Evolutionary conservation across 352 stramenopile species (phyloP).

Genomic region (Pythium angustatum): DNA sequence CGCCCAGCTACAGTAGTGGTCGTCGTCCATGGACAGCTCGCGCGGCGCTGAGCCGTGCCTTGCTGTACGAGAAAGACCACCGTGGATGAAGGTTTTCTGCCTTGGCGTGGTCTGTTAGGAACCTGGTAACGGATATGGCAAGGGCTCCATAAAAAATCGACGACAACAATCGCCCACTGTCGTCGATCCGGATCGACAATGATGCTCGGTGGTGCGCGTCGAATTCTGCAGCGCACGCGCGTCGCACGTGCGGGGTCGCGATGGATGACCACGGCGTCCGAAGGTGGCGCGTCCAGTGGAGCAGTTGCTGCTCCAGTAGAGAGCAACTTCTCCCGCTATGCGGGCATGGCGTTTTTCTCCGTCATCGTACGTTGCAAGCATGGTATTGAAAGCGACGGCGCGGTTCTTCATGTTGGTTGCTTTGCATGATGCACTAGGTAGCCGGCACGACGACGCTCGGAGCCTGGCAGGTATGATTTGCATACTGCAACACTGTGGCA

Average conservation of each 20-base stretch:
- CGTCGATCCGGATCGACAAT: slow-evolving; percentile 3
- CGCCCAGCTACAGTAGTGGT: slow-evolving; percentile 78
- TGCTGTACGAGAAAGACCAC: not conserved
- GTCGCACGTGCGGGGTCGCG: slow-evolving; percentile 23
- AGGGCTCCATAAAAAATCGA: slow-evolving; percentile 15
- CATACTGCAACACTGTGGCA: not conserved
- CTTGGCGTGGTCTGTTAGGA: not conserved
- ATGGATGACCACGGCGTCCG: slow-evolving; percentile 34
- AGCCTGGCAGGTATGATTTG: slow-evolving; percentile 63
- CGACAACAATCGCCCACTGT: slow-evolving; percentile 19
- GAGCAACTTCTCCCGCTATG: slow-evolving; percentile 76
- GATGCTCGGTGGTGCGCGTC: slow-evolving; percentile 16
- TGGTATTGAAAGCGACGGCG: too few species aligned
- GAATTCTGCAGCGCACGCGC: slow-evolving; percentile 12
- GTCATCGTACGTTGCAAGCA: slow-evolving; percentile 47
- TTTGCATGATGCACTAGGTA: slow-evolving; percentile 42
- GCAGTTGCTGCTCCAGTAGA: slow-evolving; percentile 31
- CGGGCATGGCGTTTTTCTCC: slow-evolving; percentile 83
- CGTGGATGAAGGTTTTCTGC: not conserved
- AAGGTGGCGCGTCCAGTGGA: not conserved
- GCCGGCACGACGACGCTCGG: slow-evolving; percentile 76
- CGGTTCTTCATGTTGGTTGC: slow-evolving; percentile 8
- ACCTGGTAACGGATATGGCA: slow-evolving; percentile 2
- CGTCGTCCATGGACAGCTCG: slow-evolving; percentile 41
- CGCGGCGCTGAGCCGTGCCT: not conserved